Evolutionary conservation across 2,329 filamentous ascomycete species (phyloP), one percentile per base, ranked within the genome.

Genomic region (Pseudogymnoascus sp.): DNA sequence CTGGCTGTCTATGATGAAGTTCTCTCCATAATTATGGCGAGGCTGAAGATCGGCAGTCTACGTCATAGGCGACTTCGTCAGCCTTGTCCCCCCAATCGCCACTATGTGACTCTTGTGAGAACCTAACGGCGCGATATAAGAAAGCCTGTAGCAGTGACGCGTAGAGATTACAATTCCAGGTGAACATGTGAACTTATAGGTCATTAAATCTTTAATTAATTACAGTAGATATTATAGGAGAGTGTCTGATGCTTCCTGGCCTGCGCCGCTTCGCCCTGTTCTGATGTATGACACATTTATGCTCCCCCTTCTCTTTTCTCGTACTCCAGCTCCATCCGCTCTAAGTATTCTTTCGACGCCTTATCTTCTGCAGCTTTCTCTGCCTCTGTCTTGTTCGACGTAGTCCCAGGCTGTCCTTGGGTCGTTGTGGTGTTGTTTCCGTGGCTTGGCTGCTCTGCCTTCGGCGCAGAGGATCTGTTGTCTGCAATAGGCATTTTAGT

Each of bases 401-500:
- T 21, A 18, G 2, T 34, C 29, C 51, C 51, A 12, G 51, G 29
- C 29, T 57, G 51, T 14, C 51, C 51, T 36, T 57, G 51, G 10
- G 16, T 10, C 5, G 51, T 34, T 57, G 51, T 34, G 29, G n/a
- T 57, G 51, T 12, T 57, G 29, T 18, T 34, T 57, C 51, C 29
- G 12, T 36, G 51, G n/a, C 51, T 57, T 36, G 51, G 29, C 11
- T 57, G 51, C n/a, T 12, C n/a, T 21, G 51, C 29, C 51, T 57
- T 57, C 10, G 29, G 10, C 29, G 7, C 29, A 5, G 47, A 36
- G 29, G 51, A 57, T 57, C 11, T 57, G 29, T 57, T 57, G 16
- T 57, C 51, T 57, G 51, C 51, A 21, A 57, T 57, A 14, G 51
- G 51, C 51, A 57, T 57, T 57, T 57, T 57, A 5, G 29, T 18